Evolutionary conservation across 768 basidiomycete species (phyloP).

Genomic region (Pleurotus salmoneostramineus): DNA sequence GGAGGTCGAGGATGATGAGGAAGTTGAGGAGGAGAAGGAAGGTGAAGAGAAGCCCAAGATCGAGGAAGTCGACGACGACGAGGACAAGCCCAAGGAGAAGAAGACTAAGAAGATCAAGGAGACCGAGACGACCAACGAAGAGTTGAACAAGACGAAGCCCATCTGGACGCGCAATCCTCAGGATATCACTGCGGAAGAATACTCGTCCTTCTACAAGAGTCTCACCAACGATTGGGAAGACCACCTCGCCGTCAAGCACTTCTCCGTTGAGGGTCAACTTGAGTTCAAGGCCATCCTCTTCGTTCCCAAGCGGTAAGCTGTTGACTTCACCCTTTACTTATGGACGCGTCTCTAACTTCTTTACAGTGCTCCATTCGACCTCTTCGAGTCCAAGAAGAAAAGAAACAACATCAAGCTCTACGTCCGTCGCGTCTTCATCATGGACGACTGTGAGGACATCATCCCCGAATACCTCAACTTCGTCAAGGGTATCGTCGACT

Average conservation of each 20-base stretch:
- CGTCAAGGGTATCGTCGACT: constrained; percentile 99
- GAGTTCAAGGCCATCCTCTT: constrained; percentile 99
- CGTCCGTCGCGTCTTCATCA: constrained; percentile 99
- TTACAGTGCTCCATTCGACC: constrained; percentile 90
- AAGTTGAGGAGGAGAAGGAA: constrained; percentile 67
- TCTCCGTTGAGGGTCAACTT: constrained; percentile 99
- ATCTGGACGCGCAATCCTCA: constrained; percentile 99
- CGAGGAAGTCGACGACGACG: constrained; percentile 81
- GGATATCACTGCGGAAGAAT: constrained; percentile 93
- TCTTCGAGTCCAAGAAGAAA: constrained; percentile 99
- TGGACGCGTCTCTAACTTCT: constrained; percentile 6
- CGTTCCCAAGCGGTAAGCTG: constrained; percentile 85
- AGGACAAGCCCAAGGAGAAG: constrained; percentile 83
- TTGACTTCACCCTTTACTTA: background rate
- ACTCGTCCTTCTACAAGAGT: constrained; percentile 97
- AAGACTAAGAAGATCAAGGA: constrained; percentile 96
- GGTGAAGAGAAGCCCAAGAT: constrained; percentile 76
- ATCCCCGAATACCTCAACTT: constrained; percentile 99
- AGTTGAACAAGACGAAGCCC: constrained; percentile 99
- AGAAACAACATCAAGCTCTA: constrained; percentile 99
- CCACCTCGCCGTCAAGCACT: constrained; percentile 99
- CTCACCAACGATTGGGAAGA: constrained; percentile 99
- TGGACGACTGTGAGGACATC: constrained; percentile 99
- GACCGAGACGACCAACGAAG: constrained; percentile 83
- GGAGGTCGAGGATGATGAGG: constrained; percentile 87